These are phyloP conservation scores for Rhodotorula babjevae DNA, from an alignment of 768 basidiomycete genomes.

Conservation along the genomic window DNA sequence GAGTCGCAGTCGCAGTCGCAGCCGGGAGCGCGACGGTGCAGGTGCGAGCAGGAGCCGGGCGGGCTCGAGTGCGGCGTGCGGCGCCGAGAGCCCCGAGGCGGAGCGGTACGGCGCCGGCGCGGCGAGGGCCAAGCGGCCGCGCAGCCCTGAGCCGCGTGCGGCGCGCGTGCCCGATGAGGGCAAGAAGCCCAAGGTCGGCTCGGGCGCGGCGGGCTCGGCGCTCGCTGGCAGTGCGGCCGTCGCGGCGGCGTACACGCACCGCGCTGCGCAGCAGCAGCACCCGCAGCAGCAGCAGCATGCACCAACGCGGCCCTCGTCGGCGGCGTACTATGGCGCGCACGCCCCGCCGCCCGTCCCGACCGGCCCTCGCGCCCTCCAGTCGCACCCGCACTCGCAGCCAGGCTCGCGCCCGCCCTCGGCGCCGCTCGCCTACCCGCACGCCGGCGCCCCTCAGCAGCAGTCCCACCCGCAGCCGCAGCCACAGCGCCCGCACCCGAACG, in stretches of 20 bases:
- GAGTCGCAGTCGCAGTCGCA: too few species aligned
- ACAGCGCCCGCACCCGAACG: not conserved
- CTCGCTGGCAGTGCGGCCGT: not conserved
- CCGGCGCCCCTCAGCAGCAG: not conserved
- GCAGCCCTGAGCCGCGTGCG: not conserved
- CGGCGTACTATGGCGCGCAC: too few species aligned
- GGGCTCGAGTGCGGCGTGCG: too few species aligned
- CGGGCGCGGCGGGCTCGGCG: too few species aligned
- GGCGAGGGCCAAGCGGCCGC: not conserved
- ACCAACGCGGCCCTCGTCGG: too few species aligned
- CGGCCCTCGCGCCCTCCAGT: not conserved
- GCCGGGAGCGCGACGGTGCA: too few species aligned
- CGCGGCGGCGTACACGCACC: not conserved
- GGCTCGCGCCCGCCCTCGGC: not conserved
- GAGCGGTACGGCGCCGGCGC: not conserved
- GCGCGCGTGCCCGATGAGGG: not conserved
- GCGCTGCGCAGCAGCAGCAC: not conserved
- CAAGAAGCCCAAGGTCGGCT: constrained; percentile 26
- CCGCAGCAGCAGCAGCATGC: too few species aligned
- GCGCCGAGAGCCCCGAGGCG: not conserved
- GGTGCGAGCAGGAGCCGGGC: too few species aligned
- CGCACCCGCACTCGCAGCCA: too few species aligned
- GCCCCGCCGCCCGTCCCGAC: not conserved
- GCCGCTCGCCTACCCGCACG: too few species aligned
- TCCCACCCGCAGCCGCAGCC: not conserved